Conservation (phyloP, 176 grass and related monocot genomes). For the Aegilops speltoides region DNA sequence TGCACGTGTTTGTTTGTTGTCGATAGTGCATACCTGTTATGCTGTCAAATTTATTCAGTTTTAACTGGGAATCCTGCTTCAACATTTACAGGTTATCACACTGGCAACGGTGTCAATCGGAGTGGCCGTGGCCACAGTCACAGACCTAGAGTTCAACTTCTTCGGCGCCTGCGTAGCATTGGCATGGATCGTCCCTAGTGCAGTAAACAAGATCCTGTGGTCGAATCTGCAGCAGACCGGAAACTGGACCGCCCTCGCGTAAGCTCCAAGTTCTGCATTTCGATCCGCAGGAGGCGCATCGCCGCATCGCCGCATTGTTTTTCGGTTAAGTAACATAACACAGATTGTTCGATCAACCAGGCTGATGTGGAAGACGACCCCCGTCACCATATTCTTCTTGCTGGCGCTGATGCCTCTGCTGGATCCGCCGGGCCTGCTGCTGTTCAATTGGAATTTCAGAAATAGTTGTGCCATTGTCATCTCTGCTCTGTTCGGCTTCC, state of each 20-base stretch:
- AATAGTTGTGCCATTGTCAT: conserved; percentile 67
- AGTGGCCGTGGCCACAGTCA: conserved; percentile 84
- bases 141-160: conserved; percentile 93
- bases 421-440: conserved; percentile 75
- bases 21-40: not conserved
- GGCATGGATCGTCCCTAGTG: conserved; percentile 90
- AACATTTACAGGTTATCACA: conserved; percentile 61
- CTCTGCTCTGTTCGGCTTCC: conserved; percentile 91
- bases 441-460: conserved; percentile 79
- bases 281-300: not conserved
- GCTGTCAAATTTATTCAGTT: not conserved
- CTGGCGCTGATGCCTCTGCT: conserved; percentile 86
- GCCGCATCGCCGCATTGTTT: not conserved
- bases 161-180: conserved; percentile 90
- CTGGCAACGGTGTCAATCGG: conserved; percentile 69
- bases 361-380: conserved; percentile 98
- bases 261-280: conserved; percentile 50
- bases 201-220: conserved; percentile 96
- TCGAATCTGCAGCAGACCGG: conserved; percentile 86
- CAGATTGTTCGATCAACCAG: conserved; percentile 38
- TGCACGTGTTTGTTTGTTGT: conserved; percentile 19
- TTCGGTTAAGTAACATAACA: not conserved
- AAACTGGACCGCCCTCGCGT: conserved; percentile 97
- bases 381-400: conserved; percentile 92
- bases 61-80: not conserved